Base-by-base conservation (phyloP, 768 basidiomycete species). In the Boletus subparvulus region DNA sequence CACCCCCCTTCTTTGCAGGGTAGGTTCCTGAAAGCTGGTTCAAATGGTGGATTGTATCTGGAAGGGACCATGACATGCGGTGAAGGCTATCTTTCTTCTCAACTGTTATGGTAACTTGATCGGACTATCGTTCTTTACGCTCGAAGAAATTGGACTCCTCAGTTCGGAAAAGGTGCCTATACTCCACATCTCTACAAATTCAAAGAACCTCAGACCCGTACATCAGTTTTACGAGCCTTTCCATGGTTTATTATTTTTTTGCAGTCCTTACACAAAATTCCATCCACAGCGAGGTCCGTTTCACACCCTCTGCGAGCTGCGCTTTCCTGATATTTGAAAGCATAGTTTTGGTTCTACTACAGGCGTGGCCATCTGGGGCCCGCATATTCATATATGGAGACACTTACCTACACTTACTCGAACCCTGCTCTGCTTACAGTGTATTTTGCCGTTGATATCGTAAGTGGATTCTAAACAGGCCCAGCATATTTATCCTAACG, bases 361-460 rank as follows among this genome's bases (percentile, higher is more conserved):
- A 64, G 19, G 64, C 52, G 0, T 59, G 60, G 60, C 60, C 12
- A 52, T 62, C 14, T 65, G 56, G 64, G 56, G 14, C 26, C 17
- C 19, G 13, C 6, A 16, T 37, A 37, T 39, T 17, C 8, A 17
- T 17, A 17, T n/a, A 17, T 32, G 7, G 37, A 39, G 33, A 21
- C 21, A 21, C 21, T 21, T 21, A 21, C 21, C 21, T 21, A 21
- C 24, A 2, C 35, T 47, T 26, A 35, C 13, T 19, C 6, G 16
- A 9, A 41, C 19, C 3, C 21, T 21, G 21, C 21, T 21, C 21
- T 21, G 21, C 21, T 21, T 21, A 21, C 19, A 40, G 28, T 54
- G 45, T 36, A 16, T 54, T 21, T 7, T 47, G 19, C 28, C 45
- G 5, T 10, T 47, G 26, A 24, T 54, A 39, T 9, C 28, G 52